Base-by-base conservation (phyloP, 2,329 filamentous ascomycete genomes). In the Botrytis aclada region DNA sequence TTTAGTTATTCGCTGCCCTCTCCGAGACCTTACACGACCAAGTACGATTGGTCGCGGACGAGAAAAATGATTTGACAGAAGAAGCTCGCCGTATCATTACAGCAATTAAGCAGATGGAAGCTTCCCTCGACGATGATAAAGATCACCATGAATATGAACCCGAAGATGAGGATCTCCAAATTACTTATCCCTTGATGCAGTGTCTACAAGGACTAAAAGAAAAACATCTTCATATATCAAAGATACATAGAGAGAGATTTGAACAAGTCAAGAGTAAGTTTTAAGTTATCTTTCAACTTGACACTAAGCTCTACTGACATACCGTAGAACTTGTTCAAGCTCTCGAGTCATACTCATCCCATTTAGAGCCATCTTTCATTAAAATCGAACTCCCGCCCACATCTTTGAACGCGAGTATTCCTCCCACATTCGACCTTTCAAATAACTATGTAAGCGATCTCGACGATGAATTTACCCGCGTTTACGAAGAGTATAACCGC, bases 401-500 rank as follows among this genome's bases (percentile, higher is more conserved):
- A 4, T 89, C 88, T 1, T 89, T 92, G 8, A 92, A 93, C 77
- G 89, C 93, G 63, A 90, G 90, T 20, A 87, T 97, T 56, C 89
- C 95, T 1, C 89, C 94, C 4, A 92, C 88, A 70, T 98, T 99
- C 81, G 95, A 98, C 79, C 89, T 99, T n/a, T 98, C 95, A 0
- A 90, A 93, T 0, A 87, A 91, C 7, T 99, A 98, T 80, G 93
- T 98, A 70, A 89, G 93, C 75, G 90, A 91, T 73, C 88, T 99
- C 32, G 95, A 99, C 81, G 87, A 88, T 71, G 96, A 99, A 82
- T 99, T 98, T 80, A 94, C 93, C 18, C 90, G 94, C 74, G 93
- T 99, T 32, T 98, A 98, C 82, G 94, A 98, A 80, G 97, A 99
- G 84, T 99, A 98, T 83, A 94, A 91, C 61, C 92, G 90, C 77